Conservation (phyloP, 345 rosid genomes). For the Salix brachista region DNA sequence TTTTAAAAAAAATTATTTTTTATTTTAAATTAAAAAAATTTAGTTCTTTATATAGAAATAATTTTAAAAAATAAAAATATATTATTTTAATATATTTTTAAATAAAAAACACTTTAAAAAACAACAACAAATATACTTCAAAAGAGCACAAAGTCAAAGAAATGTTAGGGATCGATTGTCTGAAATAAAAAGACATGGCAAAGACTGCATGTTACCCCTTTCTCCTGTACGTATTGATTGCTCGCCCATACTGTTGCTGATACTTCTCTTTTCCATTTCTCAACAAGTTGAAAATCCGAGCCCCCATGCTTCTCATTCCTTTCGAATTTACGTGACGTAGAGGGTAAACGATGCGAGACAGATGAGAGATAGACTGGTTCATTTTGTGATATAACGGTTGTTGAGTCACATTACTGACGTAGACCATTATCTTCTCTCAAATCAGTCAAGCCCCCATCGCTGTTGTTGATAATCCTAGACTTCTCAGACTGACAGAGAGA, state of each 20-base stretch:
- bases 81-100: no score
- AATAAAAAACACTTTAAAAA: no score
- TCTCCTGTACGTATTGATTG: constrained; percentile 17
- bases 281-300: constrained; percentile 18
- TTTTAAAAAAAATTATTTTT: no score
- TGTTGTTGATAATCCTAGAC: constrained; percentile 1
- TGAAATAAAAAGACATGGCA: constrained; percentile 34
- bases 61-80: no score
- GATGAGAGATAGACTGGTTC: constrained; percentile 3
- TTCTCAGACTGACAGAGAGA: not conserved
- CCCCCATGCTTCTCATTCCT: constrained; percentile 26
- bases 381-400: not conserved
- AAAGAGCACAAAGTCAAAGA: not conserved
- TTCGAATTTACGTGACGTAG: constrained; percentile 36
- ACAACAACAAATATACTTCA: no score
- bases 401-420: constrained; percentile 23
- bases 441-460: constrained; percentile 18
- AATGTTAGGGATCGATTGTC: constrained; percentile 20
- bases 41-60: no score
- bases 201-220: constrained; percentile 16
- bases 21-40: no score
- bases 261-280: not conserved
- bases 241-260: constrained; percentile 1
- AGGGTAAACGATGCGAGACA: constrained; percentile 42
- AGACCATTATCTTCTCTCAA: constrained; percentile 20